A percentile compares a stretch with the other conserved stretches of the same genome.
Evolutionary conservation across 257 asterid species (phyloP).

Genomic region (Linaria vulgaris): DNA sequence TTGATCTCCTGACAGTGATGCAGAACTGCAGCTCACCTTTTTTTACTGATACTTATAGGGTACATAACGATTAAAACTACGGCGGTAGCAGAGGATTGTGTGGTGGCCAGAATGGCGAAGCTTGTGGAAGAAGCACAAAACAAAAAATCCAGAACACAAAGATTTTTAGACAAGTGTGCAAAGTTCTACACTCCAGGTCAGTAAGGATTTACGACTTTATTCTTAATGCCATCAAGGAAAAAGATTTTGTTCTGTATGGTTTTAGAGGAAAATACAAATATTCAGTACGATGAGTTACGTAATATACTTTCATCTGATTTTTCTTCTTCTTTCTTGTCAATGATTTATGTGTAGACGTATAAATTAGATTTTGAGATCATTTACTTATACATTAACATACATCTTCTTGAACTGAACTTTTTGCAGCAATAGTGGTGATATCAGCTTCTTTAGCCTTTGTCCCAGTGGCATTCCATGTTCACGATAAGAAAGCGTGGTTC

Average conservation of each 20-base stretch:
- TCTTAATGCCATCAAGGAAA: not conserved
- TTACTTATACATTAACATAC: not conserved
- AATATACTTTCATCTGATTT: too few species aligned
- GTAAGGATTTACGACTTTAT: not conserved
- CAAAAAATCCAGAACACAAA: constrained; percentile 65
- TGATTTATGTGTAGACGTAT: too few species aligned
- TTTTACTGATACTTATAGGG: constrained; percentile 36
- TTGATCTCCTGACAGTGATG: not conserved
- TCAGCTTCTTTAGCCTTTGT: constrained; percentile 55
- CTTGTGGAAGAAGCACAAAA: constrained; percentile 91
- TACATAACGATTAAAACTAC: constrained; percentile 63
- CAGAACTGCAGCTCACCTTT: not conserved
- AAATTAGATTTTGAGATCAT: not conserved
- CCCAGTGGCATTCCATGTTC: constrained; percentile 52
- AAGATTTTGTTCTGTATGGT: not conserved
- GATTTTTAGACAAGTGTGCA: constrained; percentile 80
- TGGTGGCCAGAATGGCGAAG: constrained; percentile 80
- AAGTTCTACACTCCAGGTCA: constrained; percentile 87
- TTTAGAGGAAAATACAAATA: too few species aligned
- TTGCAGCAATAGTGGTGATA: constrained; percentile 59
- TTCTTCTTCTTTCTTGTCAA: too few species aligned
- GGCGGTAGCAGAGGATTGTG: constrained; percentile 68
- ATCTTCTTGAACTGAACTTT: not conserved
- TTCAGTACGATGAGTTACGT: too few species aligned
- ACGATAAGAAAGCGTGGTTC: constrained; percentile 55